Evolutionary conservation across 2,329 filamentous ascomycete species (phyloP).

Genomic region (Nakataea oryzae): DNA sequence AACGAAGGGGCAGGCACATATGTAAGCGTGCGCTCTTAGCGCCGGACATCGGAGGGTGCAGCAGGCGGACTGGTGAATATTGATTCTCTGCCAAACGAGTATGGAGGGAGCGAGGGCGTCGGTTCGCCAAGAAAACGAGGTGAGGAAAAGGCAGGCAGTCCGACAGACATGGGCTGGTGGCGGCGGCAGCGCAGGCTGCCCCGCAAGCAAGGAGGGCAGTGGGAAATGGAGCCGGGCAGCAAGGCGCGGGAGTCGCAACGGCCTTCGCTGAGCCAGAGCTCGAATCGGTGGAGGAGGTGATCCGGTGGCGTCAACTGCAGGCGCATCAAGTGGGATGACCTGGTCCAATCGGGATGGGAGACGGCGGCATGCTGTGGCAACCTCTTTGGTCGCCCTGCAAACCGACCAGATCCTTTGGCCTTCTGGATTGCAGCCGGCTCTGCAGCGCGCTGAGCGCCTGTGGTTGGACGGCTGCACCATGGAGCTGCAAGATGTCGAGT

Average conservation of each 20-base stretch:
- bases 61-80: background rate
- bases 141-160: background rate
- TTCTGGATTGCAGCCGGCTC: background rate
- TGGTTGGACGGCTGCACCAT: background rate
- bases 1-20: too few species aligned
- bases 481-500: background rate
- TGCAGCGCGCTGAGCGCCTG: background rate
- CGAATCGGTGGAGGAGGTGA: background rate
- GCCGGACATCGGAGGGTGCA: background rate
- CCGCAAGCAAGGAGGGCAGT: background rate
- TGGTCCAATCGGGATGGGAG: background rate
- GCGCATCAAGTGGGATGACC: background rate
- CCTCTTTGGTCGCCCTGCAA: background rate
- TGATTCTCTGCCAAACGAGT: background rate
- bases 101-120: background rate
- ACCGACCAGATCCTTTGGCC: background rate
- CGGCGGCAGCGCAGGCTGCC: background rate
- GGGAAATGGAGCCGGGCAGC: background rate
- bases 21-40: background rate
- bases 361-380: background rate
- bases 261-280: background rate
- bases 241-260: background rate
- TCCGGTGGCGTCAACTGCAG: background rate
- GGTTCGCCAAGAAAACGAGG: background rate
- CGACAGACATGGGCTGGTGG: background rate